Conservation (phyloP, 306 rosid species). For the Sicyos baderoa region DNA sequence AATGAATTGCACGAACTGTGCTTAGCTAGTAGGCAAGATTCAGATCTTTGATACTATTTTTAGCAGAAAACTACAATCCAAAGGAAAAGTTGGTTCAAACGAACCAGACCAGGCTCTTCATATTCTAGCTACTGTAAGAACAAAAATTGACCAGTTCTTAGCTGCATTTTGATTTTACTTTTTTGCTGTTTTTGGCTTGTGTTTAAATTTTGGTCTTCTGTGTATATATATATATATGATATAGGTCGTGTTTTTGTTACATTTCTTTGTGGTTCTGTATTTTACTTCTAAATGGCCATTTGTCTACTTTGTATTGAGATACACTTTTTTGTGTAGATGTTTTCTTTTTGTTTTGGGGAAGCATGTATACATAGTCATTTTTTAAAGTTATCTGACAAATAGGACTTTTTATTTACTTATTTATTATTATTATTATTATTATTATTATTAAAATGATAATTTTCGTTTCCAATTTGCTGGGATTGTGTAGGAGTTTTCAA, state of each 20-base stretch:
- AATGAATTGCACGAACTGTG: slow-evolving; percentile 90
- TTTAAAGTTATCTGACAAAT: neutral
- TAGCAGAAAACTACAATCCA: neutral
- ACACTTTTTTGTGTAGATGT: too few relatives aligned
- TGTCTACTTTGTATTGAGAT: neutral
- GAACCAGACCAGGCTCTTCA: neutral
- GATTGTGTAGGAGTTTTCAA: neutral
- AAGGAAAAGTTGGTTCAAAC: slow-evolving; percentile 11
- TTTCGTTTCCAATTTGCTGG: neutral
- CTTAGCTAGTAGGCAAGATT: slow-evolving; percentile 79
- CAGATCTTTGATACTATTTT: slow-evolving; percentile 34
- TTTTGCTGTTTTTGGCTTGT: neutral
- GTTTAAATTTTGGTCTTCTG: slow-evolving; percentile 16
- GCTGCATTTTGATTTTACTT: neutral
- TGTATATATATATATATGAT: slow-evolving; percentile 9
- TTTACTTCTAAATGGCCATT: neutral
- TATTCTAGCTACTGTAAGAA: slow-evolving; percentile 14
- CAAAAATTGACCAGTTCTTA: neutral
- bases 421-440: too few relatives aligned
- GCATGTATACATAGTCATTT: too few relatives aligned
- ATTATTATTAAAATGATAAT: neutral
- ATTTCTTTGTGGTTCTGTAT: neutral
- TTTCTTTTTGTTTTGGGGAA: too few relatives aligned
- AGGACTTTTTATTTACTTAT: too few relatives aligned
- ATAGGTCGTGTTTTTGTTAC: neutral